Evolutionary conservation across 2,329 filamentous ascomycete genomes (phyloP), one percentile per base, ranked within the genome.

Genomic region (Pochonia chlamydosporia): DNA sequence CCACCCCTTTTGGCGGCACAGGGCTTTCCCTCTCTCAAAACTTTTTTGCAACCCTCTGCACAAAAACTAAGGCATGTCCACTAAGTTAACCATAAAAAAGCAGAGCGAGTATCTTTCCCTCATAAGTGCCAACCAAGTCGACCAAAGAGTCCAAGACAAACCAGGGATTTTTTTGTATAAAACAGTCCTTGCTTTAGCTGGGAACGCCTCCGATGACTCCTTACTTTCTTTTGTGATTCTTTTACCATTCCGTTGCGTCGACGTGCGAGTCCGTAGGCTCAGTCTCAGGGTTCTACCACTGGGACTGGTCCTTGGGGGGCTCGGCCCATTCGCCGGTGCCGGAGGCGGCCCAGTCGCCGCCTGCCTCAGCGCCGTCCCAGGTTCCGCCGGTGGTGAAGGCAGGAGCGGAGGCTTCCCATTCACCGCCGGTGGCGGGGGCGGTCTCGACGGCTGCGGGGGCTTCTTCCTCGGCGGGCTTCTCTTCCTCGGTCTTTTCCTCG

Each of bases 401-500:
- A 65, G 83, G 78, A 50, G 85, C 83, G 60, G 81, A 78, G 63
- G 88, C 84, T 68, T 96, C 91, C 90, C 92, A 96, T 75, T 96
- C 91, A 62, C 76, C 83, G 54, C 68, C 71, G 60, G 76, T 75
- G 65, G 71, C 70, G 56, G 76, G 79, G 76, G 85, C 87, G 60
- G 81, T 76, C 70, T 93, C 90, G 62, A 93, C 82, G 60, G 87
- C 83, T 61, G 75, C 84, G 61, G 85, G 89, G 65, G 87, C 87
- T 76, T 96, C 92, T 59, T 96, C 91, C 61, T 79, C 85, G 65
- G 82, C 85, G 57, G 88, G 78, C 55, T 85, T 77, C 86, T 97
- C 96, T 81, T 97, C 92, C 69, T 88, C 87, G 59, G 85, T 79
- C 72, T 96, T 95, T 79, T 99, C 96, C 84, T 96, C 92, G 73